Evolutionary conservation across 306 rosid genomes (phyloP).

Genomic region (Rosa persica): DNA sequence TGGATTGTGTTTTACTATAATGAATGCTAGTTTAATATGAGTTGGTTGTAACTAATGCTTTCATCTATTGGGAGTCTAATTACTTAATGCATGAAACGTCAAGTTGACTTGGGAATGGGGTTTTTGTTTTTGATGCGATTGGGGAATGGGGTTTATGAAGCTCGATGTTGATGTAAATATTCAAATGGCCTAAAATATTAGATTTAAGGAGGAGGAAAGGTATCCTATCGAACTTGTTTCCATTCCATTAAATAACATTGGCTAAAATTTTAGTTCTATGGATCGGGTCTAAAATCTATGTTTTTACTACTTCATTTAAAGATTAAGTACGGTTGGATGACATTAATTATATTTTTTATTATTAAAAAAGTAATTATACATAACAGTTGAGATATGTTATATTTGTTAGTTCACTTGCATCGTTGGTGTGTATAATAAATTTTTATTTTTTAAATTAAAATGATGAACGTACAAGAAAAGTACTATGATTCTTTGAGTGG

Average conservation of each 20-base stretch:
- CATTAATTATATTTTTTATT: too few relatives aligned
- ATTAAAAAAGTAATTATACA: too few relatives aligned
- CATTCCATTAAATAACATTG: not conserved
- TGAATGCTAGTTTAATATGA: not conserved
- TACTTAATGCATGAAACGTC: not conserved
- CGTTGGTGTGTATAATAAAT: too few relatives aligned
- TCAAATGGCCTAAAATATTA: not conserved
- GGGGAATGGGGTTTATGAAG: not conserved
- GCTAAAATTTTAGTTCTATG: not conserved
- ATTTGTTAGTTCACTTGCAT: too few relatives aligned
- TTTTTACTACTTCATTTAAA: too few relatives aligned
- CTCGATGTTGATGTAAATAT: not conserved
- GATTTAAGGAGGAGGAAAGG: not conserved
- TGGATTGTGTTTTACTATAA: not conserved
- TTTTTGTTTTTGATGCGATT: not conserved
- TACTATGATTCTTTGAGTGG: too few relatives aligned
- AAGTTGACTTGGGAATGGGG: not conserved
- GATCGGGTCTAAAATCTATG: not conserved
- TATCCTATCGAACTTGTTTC: not conserved
- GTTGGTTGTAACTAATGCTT: conserved; percentile 8
- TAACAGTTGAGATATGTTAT: too few relatives aligned
- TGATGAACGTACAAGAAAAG: too few relatives aligned
- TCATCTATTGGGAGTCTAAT: not conserved
- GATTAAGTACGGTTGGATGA: too few relatives aligned
- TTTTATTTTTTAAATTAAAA: too few relatives aligned